Conservation (phyloP, 345 rosid species). For the Nasturtium officinale region DNA sequence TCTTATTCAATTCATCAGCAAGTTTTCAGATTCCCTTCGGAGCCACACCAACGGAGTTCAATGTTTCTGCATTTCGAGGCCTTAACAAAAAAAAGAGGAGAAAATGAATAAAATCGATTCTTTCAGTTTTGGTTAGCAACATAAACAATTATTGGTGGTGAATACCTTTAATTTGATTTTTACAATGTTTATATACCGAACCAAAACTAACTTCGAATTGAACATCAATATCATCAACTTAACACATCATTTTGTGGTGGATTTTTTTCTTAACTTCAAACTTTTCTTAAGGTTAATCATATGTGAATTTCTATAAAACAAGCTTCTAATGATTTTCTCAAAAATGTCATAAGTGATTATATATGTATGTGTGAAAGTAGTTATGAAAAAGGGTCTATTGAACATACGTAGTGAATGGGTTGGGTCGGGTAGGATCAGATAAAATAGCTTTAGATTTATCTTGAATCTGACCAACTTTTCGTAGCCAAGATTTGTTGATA, state of each 20-base stretch:
- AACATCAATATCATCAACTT: background rate
- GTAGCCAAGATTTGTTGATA: conserved; percentile 52
- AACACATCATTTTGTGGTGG: background rate
- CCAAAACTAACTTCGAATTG: too few relatives aligned
- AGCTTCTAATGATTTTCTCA: background rate
- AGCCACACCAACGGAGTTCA: conserved; percentile 49
- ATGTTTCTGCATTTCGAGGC: conserved; percentile 49
- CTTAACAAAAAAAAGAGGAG: conserved; percentile 19
- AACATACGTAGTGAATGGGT: conserved; percentile 48
- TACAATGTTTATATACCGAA: too few relatives aligned
- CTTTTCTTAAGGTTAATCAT: background rate
- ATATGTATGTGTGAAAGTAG: too few relatives aligned
- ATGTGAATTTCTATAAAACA: background rate
- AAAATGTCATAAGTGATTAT: background rate
- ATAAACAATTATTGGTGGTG: background rate
- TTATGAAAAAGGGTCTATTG: background rate
- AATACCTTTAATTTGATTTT: background rate
- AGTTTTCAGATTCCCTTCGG: conserved; percentile 40
- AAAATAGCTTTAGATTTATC: conserved; percentile 38
- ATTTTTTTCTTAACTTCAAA: background rate
- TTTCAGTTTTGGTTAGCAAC: background rate
- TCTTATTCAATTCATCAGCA: background rate
- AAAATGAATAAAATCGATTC: background rate
- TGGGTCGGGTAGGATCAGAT: conserved; percentile 35
- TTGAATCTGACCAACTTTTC: conserved; percentile 58